A percentile compares a stretch with the other conserved stretches of the same genome.
Conservation (phyloP, 805 yeast genomes). For the Candida dajiaensis region DNA sequence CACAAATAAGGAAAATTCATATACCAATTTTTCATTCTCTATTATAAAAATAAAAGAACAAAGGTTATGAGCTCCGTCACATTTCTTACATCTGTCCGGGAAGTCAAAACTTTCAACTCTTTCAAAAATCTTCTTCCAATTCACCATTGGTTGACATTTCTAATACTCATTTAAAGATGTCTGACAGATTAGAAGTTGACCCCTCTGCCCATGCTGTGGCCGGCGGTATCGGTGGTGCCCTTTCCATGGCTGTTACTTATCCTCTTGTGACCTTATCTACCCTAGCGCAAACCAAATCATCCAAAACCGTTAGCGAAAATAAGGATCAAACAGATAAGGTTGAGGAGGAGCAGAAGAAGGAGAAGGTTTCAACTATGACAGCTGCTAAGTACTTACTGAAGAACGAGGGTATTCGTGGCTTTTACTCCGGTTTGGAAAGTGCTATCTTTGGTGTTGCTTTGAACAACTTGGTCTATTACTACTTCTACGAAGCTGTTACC, state of each 20-base stretch:
- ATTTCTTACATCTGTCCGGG: not conserved
- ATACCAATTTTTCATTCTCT: too few species aligned
- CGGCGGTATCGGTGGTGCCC: conserved; percentile 91
- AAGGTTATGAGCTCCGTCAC: not conserved
- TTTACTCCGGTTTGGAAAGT: conserved; percentile 82
- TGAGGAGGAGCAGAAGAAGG: conserved; percentile 13
- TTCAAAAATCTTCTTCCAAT: too few species aligned
- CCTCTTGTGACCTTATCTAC: conserved; percentile 87
- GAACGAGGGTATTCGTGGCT: conserved; percentile 59
- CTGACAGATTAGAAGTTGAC: conserved; percentile 22
- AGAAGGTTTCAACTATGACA: conserved; percentile 24
- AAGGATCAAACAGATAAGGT: too few species aligned
- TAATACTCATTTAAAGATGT: conserved; percentile 13
- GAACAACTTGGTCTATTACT: conserved; percentile 85
- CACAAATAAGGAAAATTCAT: too few species aligned
- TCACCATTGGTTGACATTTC: too few species aligned
- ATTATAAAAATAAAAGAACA: not conserved
- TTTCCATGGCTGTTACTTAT: conserved; percentile 81
- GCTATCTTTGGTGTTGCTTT: conserved; percentile 82
- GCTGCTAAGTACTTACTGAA: conserved; percentile 42
- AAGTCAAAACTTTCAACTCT: not conserved
- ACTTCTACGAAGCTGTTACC: conserved; percentile 74
- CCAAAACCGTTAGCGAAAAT: conserved; percentile 17
- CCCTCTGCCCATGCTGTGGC: conserved; percentile 77
- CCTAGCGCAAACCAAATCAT: conserved; percentile 69